Evolutionary conservation across 2,329 filamentous ascomycete genomes (phyloP), one percentile per base, ranked within the genome.

Genomic region (Penicillium sp.): DNA sequence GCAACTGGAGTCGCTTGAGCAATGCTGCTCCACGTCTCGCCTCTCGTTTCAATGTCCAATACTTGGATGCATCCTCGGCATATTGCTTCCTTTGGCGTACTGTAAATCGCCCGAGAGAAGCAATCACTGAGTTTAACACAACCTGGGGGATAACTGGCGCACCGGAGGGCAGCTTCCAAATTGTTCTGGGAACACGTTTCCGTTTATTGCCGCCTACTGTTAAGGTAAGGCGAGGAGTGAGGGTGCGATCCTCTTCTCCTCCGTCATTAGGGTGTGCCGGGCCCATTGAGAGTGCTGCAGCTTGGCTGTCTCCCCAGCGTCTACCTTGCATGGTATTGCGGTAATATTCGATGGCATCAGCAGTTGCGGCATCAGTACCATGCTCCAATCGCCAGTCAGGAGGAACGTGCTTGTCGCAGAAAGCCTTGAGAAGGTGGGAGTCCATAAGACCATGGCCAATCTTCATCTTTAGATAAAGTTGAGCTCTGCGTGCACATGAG

Each of bases 21-120:
- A 99, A 81, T 4, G 94, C 91, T 31, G 94, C 94, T 47, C 94
- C 94, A 58, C 94, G 85, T 35, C 94, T 87, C 61, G 93, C 90
- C 74, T 99, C 94, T 56, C 94, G 86, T 78, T 99, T 99, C 62
- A 99, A 77, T 0, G 94, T 97, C 94, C 94, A 99, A 76, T 97
- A 99, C 67, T 91, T 92, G 78, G 93, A 97, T 2, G 90, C 90
- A 74, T 97, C 93, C 57, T 91, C 89, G 2, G 95, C 88, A 73
- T 91, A 99, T 60, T 97, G 93, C 71, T 95, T 96, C 52, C 92
- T 86, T 71, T 94, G 95, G 31, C 89, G 86, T 37, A 90, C 82
- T n/a, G 86, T 85, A 72, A 97, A 97, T 48, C 91, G 87, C 61
- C 88, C 85, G 35, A 99, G 82, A 0, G 93, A 90, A 45, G 86